These are phyloP conservation scores for Phytophthora hybrid DNA, from an alignment of 352 stramenopile genomes.

Conservation along the genomic window DNA sequence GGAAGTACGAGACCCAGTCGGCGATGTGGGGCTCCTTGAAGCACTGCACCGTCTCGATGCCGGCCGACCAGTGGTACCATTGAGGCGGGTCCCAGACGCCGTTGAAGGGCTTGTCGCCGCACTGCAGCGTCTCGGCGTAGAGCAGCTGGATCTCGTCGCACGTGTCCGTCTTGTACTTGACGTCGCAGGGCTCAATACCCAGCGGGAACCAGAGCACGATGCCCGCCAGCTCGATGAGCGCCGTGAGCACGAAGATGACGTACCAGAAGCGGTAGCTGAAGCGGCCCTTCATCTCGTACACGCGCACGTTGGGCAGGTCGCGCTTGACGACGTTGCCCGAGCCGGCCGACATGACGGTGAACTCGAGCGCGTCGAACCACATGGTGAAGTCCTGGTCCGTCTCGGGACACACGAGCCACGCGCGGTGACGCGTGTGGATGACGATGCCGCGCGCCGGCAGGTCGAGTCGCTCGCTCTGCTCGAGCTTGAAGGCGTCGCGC, in stretches of 20 bases:
- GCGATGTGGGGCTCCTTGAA: conserved; percentile 66
- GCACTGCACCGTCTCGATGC: conserved; percentile 67
- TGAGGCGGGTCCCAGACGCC: conserved; percentile 74
- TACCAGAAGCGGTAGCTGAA: conserved; percentile 79
- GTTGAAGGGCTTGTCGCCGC: conserved; percentile 70
- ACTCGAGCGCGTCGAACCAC: conserved; percentile 85
- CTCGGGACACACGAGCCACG: conserved; percentile 82
- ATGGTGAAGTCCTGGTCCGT: conserved; percentile 85
- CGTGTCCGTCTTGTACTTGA: conserved; percentile 59
- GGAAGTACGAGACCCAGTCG: conserved; percentile 78
- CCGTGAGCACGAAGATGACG: conserved; percentile 74
- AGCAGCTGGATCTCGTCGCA: conserved; percentile 68
- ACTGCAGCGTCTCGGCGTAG: conserved; percentile 55
- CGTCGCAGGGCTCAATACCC: conserved; percentile 71
- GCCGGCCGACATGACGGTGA: conserved; percentile 76
- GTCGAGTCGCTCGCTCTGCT: conserved; percentile 80
- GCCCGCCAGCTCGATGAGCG: conserved; percentile 65
- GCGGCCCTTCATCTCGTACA: conserved; percentile 82
- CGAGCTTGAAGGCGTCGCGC: conserved; percentile 80
- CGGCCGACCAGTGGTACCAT: conserved; percentile 72
- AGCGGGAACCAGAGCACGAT: conserved; percentile 47
- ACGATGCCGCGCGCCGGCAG: conserved; percentile 70
- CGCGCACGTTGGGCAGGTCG: conserved; percentile 81
- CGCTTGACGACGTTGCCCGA: conserved; percentile 80
- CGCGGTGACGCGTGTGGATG: conserved; percentile 79